These are phyloP conservation scores for Delonix regia DNA, from an alignment of 306 rosid species.

Conservation along the genomic window DNA sequence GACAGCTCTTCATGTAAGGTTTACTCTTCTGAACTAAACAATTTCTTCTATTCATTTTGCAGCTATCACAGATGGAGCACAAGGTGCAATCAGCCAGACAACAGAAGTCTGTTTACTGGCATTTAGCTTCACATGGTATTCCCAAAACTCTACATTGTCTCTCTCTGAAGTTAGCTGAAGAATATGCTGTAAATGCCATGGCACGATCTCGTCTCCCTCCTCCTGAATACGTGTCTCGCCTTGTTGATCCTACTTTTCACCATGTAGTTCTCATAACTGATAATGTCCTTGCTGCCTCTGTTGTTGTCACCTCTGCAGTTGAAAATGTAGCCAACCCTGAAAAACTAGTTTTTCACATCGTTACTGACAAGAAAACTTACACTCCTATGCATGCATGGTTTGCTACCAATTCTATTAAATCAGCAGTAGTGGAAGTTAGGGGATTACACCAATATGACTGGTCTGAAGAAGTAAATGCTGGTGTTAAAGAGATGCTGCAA, in stretches of 20 bases:
- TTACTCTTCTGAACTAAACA: neutral
- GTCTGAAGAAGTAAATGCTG: conserved; percentile 67
- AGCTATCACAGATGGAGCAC: conserved; percentile 75
- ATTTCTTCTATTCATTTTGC: conserved; percentile 39
- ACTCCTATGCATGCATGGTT: conserved; percentile 94
- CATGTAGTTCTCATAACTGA: conserved; percentile 80
- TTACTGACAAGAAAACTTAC: conserved; percentile 82
- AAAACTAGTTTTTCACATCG: conserved; percentile 71
- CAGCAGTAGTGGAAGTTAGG: conserved; percentile 78
- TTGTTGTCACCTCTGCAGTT: conserved; percentile 66
- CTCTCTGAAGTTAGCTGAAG: conserved; percentile 79
- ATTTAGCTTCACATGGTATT: conserved; percentile 83
- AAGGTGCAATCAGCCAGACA: conserved; percentile 77
- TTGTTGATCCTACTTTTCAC: conserved; percentile 61
- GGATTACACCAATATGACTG: conserved; percentile 87
- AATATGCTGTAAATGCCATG: conserved; percentile 70
- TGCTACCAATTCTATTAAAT: conserved; percentile 57
- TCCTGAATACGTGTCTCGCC: conserved; percentile 72
- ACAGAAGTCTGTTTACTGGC: conserved; percentile 75
- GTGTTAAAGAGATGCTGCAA: conserved; percentile 65
- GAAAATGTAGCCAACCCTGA: conserved; percentile 69
- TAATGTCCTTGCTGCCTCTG: conserved; percentile 85
- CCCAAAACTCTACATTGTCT: conserved; percentile 80
- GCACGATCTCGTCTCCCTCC: conserved; percentile 80
- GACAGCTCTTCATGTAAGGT: neutral